phyloP scores from a whole-genome alignment of 2,329 filamentous ascomycete genomes.

The Xylariaceae sp. region DNA sequence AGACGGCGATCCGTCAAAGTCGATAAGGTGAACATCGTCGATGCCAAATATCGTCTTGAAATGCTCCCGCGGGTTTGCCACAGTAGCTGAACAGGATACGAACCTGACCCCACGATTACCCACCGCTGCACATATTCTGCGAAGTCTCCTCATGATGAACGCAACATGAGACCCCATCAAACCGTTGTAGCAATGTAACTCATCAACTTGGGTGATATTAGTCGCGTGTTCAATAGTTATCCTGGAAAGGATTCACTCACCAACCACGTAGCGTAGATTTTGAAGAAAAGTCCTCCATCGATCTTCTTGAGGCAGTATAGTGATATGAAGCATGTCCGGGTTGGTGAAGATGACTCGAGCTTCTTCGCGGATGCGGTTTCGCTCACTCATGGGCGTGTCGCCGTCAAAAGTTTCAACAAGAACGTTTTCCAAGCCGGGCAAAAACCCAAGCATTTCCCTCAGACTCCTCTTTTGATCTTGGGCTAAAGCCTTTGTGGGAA shows the following conservation, averaged over 20 bases:
- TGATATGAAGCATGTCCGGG: conserved; percentile 94
- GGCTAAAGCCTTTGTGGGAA: conserved; percentile 92
- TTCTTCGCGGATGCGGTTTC: conserved; percentile 77
- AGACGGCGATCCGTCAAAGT: conserved; percentile 89
- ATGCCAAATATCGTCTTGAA: conserved; percentile 94
- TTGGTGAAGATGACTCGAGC: conserved; percentile 95
- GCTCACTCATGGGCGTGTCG: conserved; percentile 76
- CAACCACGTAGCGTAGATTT: conserved; percentile 83
- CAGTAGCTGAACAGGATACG: conserved; percentile 92
- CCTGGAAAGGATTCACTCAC: conserved; percentile 31
- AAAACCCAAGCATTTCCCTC: conserved; percentile 74
- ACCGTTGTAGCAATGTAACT: conserved; percentile 94
- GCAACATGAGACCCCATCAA: conserved; percentile 91
- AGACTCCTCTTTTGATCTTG: conserved; percentile 90
- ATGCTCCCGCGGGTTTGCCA: conserved; percentile 85
- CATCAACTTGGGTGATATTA: conserved; percentile 52
- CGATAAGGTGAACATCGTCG: conserved; percentile 71
- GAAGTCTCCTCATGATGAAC: conserved; percentile 84
- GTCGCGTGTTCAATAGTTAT: conserved; percentile 21
- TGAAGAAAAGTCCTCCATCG: conserved; percentile 84
- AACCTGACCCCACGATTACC: conserved; percentile 84
- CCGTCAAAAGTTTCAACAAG: conserved; percentile 94
- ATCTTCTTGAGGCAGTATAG: conserved; percentile 86
- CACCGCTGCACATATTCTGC: conserved; percentile 82
- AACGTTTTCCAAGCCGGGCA: conserved; percentile 67